These are phyloP conservation scores for Sabuloglossum arenarium DNA, from an alignment of 495 filamentous ascomycete genomes.

Conservation along the genomic window DNA sequence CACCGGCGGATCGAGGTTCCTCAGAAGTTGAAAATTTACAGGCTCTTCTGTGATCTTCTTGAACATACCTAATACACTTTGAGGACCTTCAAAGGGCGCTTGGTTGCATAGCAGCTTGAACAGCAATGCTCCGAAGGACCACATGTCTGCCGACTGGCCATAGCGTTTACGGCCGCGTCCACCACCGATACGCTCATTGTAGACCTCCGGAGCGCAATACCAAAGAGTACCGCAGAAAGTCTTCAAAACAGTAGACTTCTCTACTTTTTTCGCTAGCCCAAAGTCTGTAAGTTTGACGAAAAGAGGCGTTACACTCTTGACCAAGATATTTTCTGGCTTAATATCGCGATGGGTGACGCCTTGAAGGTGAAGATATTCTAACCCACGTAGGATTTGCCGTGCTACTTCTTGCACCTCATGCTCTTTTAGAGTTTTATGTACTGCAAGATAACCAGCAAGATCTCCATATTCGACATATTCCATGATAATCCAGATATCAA, in stretches of 20 bases:
- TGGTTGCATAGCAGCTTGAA: constrained; percentile 56
- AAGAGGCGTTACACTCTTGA: constrained; percentile 48
- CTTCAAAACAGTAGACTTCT: constrained; percentile 74
- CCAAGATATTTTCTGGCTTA: constrained; percentile 93
- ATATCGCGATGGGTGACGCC: constrained; percentile 92
- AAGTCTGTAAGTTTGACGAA: constrained; percentile 88
- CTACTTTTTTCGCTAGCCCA: constrained; percentile 79
- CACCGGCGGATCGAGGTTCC: constrained; percentile 27
- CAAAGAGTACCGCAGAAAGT: constrained; percentile 93
- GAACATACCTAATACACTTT: constrained; percentile 37
- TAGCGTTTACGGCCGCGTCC: constrained; percentile 46
- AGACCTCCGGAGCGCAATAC: constrained; percentile 93
- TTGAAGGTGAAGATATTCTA: constrained; percentile 69
- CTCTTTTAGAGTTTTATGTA: constrained; percentile 41
- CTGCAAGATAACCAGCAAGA: constrained; percentile 46
- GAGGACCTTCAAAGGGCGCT: constrained; percentile 64
- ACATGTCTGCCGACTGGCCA: constrained; percentile 77
- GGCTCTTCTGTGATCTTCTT: constrained; percentile 59
- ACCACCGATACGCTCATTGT: constrained; percentile 42
- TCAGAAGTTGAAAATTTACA: constrained; percentile 38
- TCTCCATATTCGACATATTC: constrained; percentile 78
- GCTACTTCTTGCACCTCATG: constrained; percentile 45
- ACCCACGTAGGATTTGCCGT: constrained; percentile 53
- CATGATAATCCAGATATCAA: constrained; percentile 86
- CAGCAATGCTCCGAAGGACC: constrained; percentile 81